Percentiles rank a stretch among this genome's conserved stretches.
Conservation (phyloP, 2,329 filamentous ascomycete species). For the Colletotrichum theobromicola region DNA sequence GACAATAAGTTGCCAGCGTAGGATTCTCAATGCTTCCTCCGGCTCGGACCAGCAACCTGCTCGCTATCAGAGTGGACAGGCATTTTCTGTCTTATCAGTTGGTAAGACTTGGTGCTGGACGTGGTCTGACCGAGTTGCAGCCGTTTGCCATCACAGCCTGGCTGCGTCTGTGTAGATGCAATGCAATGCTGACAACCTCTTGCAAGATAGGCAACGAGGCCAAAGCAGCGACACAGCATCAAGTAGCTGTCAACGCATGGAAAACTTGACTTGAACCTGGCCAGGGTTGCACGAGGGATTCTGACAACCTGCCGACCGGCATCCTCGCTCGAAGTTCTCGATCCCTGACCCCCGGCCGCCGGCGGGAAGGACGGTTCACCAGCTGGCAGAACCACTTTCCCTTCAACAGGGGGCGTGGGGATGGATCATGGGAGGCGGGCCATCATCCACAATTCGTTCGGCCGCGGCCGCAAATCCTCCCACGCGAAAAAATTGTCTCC, state of each 20-base stretch:
- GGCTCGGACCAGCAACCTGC: neutral
- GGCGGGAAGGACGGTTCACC: neutral
- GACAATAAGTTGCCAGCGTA: neutral
- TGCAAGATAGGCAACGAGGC: neutral
- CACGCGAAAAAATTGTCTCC: neutral
- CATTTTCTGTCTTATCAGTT: neutral
- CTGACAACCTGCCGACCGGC: neutral
- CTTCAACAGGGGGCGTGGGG: neutral
- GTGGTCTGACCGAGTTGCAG: neutral
- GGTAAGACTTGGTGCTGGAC: neutral
- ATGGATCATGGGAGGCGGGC: no score
- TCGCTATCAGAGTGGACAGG: neutral
- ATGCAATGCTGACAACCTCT: neutral
- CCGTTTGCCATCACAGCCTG: neutral
- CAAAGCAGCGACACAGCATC: neutral
- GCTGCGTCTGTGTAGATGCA: neutral
- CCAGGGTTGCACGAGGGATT: neutral
- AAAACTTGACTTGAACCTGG: neutral
- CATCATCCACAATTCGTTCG: neutral
- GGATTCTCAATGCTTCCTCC: neutral
- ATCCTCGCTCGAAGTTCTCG: neutral
- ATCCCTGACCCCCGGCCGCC: neutral
- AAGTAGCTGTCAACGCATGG: neutral
- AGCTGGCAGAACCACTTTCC: neutral
- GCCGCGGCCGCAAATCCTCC: neutral